Base-by-base conservation (phyloP, 805 yeast species). In the Alloascoidea hylecoeti region DNA sequence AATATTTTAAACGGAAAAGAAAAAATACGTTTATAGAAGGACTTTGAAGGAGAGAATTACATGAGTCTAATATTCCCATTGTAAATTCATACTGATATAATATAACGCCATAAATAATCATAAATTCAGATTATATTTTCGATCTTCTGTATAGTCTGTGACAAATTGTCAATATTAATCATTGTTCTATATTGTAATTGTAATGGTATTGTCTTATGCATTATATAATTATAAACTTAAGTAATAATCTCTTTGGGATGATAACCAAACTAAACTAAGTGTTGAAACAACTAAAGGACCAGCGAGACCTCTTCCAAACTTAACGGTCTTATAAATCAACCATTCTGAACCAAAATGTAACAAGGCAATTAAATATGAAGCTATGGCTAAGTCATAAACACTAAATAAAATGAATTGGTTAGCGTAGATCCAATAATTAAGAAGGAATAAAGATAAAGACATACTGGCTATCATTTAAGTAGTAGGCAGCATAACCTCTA, bases 211-310 rank as follows among this genome's bases (percentile, higher is more conserved):
- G n/a, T n/a, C n/a, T n/a, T n/a, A n/a, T n/a, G n/a, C n/a, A n/a
- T n/a, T n/a, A n/a, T n/a, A n/a, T n/a, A n/a, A n/a, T 18, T 34
- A 34, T 9, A 33, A 34, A 12, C 40, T 35, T 28, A 64, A 44
- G 51, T 84, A 86, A 53, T 61, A 78, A 42, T 70, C 78, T 51
- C 70, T 75, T 55, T 82, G 89, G 4, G 52, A 48, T 44, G 68
- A 58, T 94, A 88, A 84, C 96, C 97, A 88, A 13, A 64, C 51
- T 42, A 81, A 65, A n/a, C 80, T 71, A 19, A 76, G 61, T 6
- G 83, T 67, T 3, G 92, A 71, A 35, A 89, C 95, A 36, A 89
- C 55, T 49, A 86, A 66, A 6, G 98, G 98, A 3, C 97, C 97
- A 37, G 74, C 62, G 41, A 92, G 70, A 2, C 97, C 97, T 47